These are phyloP conservation scores for Mycena citricolor DNA, from an alignment of 1,284 basidiomycete species.

Conservation along the genomic window DNA sequence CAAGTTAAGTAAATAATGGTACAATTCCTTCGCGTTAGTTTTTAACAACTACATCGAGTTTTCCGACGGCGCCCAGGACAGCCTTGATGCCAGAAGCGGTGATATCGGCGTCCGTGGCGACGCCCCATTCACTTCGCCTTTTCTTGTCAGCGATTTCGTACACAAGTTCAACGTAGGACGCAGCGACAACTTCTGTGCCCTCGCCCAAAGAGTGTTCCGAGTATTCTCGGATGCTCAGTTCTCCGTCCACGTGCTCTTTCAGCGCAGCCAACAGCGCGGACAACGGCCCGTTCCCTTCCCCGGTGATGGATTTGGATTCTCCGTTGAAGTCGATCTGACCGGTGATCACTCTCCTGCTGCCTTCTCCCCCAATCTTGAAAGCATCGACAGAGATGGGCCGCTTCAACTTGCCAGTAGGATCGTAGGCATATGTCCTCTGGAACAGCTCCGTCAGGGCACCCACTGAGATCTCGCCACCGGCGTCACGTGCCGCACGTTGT, in stretches of 20 bases:
- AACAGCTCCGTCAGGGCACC: constrained; percentile 71
- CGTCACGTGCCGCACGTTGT: constrained; percentile 59
- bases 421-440: constrained; percentile 70
- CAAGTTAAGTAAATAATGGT: no score
- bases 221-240: constrained; percentile 79
- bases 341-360: constrained; percentile 53
- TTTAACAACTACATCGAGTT: constrained; percentile 42
- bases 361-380: constrained; percentile 58
- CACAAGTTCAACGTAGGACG: constrained; percentile 84
- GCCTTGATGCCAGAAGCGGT: constrained; percentile 85
- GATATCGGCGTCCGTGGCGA: constrained; percentile 80
- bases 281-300: constrained; percentile 92
- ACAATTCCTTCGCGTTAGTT: no score
- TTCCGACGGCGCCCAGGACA: constrained; percentile 69
- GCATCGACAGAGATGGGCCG: constrained; percentile 48
- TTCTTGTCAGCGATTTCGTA: constrained; percentile 63
- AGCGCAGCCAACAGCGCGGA: constrained; percentile 87
- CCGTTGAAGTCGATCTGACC: constrained; percentile 77
- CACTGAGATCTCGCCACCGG: constrained; percentile 67
- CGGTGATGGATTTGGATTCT: constrained; percentile 56
- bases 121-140: constrained; percentile 71
- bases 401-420: constrained; percentile 34
- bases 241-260: constrained; percentile 70
- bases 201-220: constrained; percentile 89
- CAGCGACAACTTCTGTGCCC: constrained; percentile 79